Evolutionary conservation across 139 green algal species (phyloP), one percentile per base, ranked within the genome.

Genomic region (Chlamydomonas sp.): DNA sequence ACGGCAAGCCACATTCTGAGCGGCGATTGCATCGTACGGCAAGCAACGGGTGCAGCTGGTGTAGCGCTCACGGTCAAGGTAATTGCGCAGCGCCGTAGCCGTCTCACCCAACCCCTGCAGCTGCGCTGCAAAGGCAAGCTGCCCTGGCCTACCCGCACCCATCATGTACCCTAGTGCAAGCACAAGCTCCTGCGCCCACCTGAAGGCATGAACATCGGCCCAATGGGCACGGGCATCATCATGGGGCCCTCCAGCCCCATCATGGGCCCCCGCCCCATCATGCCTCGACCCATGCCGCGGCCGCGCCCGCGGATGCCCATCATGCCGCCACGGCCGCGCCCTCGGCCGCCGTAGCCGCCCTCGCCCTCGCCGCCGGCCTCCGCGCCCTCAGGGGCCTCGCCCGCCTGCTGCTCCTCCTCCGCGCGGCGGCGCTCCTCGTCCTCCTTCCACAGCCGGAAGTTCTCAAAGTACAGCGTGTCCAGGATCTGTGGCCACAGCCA

Each of bases 401-500:
- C 78, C 17, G 17, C 67, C 62, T 67, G 80, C 87, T 71, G 83
- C 81, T 88, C 85, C 57, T 89, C 73, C 78, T 91, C 91, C 20
- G 60, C 63, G 8, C 83, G 85, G 5, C 86, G 82, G 15, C 90
- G 88, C 16, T 95, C 90, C 71, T 94, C 89, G 58, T 92, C 92
- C 89, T 96, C 91, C 31, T 91, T 88, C 64, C 83, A 84, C 2
- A 67, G 67, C 89, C 93, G 90, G 83, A 94, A 97, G 82, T 95
- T 95, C 71, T 95, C 88, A 86, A 91, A 96, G 90, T 95, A 97
- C 9, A 97, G 78, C n/a, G 93, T 88, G 18, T 96, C 93, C 68
- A 93, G 78, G 20, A 95, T 91, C 89, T 95, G 89, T 61, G 10
- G 12, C 10, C 64, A 17, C 10, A 12, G 10, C 10, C 10, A 10